phyloP scores from a whole-genome alignment of 169 alveolate species.

The Toxoplasma gondii region DNA sequence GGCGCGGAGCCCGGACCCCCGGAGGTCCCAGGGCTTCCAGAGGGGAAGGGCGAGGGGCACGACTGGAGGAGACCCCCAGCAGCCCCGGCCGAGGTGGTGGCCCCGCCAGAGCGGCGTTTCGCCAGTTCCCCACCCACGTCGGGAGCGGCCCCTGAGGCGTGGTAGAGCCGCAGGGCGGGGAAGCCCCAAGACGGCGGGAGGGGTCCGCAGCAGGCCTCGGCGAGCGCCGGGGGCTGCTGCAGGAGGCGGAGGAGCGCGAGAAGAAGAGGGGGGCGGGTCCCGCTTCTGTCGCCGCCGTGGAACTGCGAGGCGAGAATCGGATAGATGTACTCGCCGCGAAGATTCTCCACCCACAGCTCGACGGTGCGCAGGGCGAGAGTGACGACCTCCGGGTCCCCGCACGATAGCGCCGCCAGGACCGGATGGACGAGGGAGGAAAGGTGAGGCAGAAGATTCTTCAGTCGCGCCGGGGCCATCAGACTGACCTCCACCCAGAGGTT shows the following conservation, averaged over 20 bases:
- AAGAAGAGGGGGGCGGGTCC: constrained; percentile 21
- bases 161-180: neutral
- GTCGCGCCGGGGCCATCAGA: constrained; percentile 64
- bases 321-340: constrained; percentile 75
- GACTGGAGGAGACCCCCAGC: neutral
- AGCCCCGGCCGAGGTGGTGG: constrained; percentile 6
- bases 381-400: constrained; percentile 55
- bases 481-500: constrained; percentile 59
- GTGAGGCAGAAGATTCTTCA: constrained; percentile 65
- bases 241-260: constrained; percentile 3
- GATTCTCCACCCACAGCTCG: constrained; percentile 76
- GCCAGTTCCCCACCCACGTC: neutral
- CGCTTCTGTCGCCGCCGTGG: constrained; percentile 14
- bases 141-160: constrained; percentile 10
- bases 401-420: constrained; percentile 48
- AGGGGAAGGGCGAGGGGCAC: neutral
- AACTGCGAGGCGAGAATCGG: constrained; percentile 71
- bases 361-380: constrained; percentile 71
- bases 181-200: constrained; percentile 21
- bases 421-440: constrained; percentile 58
- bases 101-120: neutral
- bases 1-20: neutral
- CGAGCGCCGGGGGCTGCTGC: constrained; percentile 21
- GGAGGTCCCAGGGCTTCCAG: neutral
- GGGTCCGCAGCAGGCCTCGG: constrained; percentile 16